Conservation (phyloP, 2,329 filamentous ascomycete species). For the Fusarium lyarnte region DNA sequence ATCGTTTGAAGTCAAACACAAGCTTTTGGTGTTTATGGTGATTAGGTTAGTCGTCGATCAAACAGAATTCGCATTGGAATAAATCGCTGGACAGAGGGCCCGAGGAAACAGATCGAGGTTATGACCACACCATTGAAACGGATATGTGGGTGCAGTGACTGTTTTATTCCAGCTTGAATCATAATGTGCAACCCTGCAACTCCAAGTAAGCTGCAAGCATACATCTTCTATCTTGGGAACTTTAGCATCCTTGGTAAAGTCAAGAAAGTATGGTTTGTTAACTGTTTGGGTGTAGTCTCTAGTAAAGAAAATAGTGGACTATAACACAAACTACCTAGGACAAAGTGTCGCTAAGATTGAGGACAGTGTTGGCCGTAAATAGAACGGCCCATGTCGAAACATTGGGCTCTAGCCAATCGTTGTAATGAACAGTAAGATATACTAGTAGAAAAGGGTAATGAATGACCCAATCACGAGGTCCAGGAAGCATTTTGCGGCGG, state of each 20-base stretch:
- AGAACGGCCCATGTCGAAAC: slow-evolving; percentile 9
- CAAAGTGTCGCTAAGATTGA: not conserved
- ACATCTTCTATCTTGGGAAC: not conserved
- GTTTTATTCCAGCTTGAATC: slow-evolving; percentile 13
- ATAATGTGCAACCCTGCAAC: not conserved
- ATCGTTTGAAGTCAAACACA: not conserved
- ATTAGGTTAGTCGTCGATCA: not conserved
- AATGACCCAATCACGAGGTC: not conserved
- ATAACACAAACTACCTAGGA: slow-evolving; percentile 4
- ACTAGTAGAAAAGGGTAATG: not conserved
- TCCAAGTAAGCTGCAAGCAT: not conserved
- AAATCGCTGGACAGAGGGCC: not conserved
- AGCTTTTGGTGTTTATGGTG: not conserved
- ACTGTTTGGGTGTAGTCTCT: not conserved
- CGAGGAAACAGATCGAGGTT: slow-evolving; percentile 1
- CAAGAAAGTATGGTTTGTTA: not conserved
- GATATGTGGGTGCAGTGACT: slow-evolving; percentile 8
- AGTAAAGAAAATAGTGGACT: slow-evolving; percentile 1
- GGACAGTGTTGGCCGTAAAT: slow-evolving; percentile 9
- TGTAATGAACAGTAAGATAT: not conserved
- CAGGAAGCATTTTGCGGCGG: not conserved
- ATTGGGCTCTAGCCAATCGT: not conserved
- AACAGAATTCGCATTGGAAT: not conserved
- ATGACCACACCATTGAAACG: slow-evolving; percentile 1
- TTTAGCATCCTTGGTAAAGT: not conserved